phyloP scores from a whole-genome alignment of 139 green algal species.

The Micractinium conductrix region DNA sequence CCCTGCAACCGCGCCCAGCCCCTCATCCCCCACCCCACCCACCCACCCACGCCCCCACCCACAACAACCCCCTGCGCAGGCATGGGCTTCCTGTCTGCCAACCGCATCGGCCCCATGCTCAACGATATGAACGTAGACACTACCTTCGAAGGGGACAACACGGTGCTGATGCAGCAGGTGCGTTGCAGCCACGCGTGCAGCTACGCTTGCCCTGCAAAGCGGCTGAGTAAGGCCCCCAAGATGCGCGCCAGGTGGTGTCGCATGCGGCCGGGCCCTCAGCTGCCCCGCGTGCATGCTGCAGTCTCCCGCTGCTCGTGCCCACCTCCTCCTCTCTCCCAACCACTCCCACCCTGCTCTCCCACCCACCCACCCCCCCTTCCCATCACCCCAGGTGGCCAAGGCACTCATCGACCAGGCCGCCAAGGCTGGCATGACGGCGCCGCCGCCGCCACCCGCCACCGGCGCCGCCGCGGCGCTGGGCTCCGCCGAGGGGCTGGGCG shows the following conservation, averaged over 20 bases:
- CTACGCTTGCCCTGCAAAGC: neutral
- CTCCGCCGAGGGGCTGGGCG: conserved; percentile 14
- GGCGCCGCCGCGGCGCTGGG: neutral
- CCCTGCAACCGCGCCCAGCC: too few species aligned
- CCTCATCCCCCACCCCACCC: too few species aligned
- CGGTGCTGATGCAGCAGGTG: conserved; percentile 88
- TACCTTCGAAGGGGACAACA: conserved; percentile 96
- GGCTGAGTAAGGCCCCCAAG: neutral
- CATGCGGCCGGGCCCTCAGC: too few species aligned
- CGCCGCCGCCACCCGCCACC: neutral
- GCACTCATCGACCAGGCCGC: conserved; percentile 49
- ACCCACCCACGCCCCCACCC: too few species aligned
- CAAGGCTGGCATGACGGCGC: conserved; percentile 23
- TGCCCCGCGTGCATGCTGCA: too few species aligned
- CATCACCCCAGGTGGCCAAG: conserved; percentile 51
- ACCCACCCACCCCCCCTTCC: neutral
- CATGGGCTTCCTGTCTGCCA: conserved; percentile 82
- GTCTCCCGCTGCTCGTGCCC: neutral
- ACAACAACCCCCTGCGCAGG: neutral
- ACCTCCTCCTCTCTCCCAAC: neutral
- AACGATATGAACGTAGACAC: conserved; percentile 88
- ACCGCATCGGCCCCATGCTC: conserved; percentile 86
- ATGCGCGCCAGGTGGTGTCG: too few species aligned
- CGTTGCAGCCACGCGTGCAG: neutral
- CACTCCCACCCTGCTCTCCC: neutral